Base-by-base conservation (phyloP, 106 monocot genomes). In the Chionographis japonica region DNA sequence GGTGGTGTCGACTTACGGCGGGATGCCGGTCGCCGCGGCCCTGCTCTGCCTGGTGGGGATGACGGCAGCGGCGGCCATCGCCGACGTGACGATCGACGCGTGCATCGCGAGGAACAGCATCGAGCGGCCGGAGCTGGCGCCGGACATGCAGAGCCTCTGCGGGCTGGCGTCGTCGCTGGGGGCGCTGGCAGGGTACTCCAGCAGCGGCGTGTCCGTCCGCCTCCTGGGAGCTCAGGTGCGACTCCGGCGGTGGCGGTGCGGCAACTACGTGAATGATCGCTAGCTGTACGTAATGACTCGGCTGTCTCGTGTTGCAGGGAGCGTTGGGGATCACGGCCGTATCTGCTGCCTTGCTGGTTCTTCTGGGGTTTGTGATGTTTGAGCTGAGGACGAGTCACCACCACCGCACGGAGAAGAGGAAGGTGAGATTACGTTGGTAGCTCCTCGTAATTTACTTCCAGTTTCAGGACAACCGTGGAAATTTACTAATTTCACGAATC, bases 61-160 rank as follows among this genome's bases (percentile, higher is more conserved):
- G 16, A 59, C 74, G 7, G 83, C 83, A 4, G 70, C 60, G 0
- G 60, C 80, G 0, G 88, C 92, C 12, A 85, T 92, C 37, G 88
- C 88, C 0, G 88, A 92, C 39, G 92, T 92, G 38, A 92, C 92
- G 0, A 88, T 92, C 39, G 92, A 92, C 20, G 92, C 92, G 1
- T 92, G 88, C 69, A 80, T 88, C 27, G 92, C 92, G 0, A 71
- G 71, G 63, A 92, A 92, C 50, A 83, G 92, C 72, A 92, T 88
- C n/a, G 77, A 78, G n/a, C 16, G 54, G 40, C 88, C 88, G 12
- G 67, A 54, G 7, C 61, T 92, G 27, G 92, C 85, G 0, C 54
- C 88, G 2, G 92, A 92, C 68, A 83, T 92, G 82, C 92, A 92
- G 69, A 92, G 87, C 63, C 82, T 92, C 4, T 92, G 85, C 40